Evolutionary conservation across 805 yeast species (phyloP).

Genomic region (Sugiyamaella valdiviana): DNA sequence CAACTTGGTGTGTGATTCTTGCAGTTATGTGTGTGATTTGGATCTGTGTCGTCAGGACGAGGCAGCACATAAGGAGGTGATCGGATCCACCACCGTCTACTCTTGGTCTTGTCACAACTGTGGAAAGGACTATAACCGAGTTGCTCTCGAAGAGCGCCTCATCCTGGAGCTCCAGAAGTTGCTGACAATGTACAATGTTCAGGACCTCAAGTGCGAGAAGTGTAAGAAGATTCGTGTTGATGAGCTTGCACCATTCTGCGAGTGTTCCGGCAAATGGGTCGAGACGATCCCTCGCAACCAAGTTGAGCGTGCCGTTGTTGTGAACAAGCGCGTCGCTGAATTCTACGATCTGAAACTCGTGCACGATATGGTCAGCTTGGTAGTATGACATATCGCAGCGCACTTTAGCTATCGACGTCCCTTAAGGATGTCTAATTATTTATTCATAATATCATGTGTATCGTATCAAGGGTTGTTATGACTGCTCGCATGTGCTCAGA

Average conservation of each 20-base stretch:
- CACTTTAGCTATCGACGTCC: too few species aligned
- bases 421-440: too few species aligned
- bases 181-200: slow-evolving; percentile 59
- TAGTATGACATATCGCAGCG: background rate
- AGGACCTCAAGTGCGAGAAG: slow-evolving; percentile 75
- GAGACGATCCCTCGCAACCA: slow-evolving; percentile 46
- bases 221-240: slow-evolving; percentile 64
- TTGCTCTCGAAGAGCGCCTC: slow-evolving; percentile 71
- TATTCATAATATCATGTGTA: background rate
- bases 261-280: slow-evolving; percentile 84
- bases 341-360: slow-evolving; percentile 57
- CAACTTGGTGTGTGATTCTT: slow-evolving; percentile 70
- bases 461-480: background rate
- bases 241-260: slow-evolving; percentile 67
- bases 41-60: slow-evolving; percentile 74
- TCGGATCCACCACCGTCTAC: slow-evolving; percentile 8
- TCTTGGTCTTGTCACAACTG: slow-evolving; percentile 64
- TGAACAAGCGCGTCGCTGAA: slow-evolving; percentile 54
- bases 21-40: slow-evolving; percentile 66
- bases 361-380: slow-evolving; percentile 22
- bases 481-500: slow-evolving; percentile 21
- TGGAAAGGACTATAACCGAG: slow-evolving; percentile 53
- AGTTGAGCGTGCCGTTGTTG: slow-evolving; percentile 40
- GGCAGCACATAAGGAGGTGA: slow-evolving; percentile 22
- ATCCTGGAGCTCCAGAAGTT: slow-evolving; percentile 55